Evolutionary conservation across 805 yeast species (phyloP).

Genomic region (Grigorovia jiainica): DNA sequence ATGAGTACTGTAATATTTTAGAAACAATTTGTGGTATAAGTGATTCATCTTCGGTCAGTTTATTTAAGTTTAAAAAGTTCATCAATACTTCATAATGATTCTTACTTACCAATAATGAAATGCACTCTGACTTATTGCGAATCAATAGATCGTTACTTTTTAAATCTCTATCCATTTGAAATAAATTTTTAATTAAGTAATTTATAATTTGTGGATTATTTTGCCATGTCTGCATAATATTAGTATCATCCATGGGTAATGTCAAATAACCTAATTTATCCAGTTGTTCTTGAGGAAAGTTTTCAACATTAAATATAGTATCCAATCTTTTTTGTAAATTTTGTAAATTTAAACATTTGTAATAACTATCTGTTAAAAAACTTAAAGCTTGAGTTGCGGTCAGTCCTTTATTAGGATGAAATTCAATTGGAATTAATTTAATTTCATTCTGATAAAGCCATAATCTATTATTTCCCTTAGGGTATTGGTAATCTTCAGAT

Average conservation of each 20-base stretch:
- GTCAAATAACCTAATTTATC: slow-evolving; percentile 14
- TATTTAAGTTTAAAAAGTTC: too few species aligned
- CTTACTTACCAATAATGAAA: too few species aligned
- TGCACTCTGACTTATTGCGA: too few species aligned
- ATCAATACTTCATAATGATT: too few species aligned
- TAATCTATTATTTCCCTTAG: slow-evolving; percentile 36
- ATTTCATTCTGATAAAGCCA: slow-evolving; percentile 41
- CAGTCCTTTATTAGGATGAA: slow-evolving; percentile 28
- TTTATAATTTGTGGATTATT: slow-evolving; percentile 14
- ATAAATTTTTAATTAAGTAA: slow-evolving; percentile 12
- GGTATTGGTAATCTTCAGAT: slow-evolving; percentile 37
- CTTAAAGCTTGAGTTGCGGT: slow-evolving; percentile 32
- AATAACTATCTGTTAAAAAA: slow-evolving; percentile 32
- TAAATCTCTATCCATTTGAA: too few species aligned
- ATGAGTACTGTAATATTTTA: too few species aligned
- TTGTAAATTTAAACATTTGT: slow-evolving; percentile 25
- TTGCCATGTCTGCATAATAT: slow-evolving; percentile 7
- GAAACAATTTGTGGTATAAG: too few species aligned
- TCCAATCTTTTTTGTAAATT: slow-evolving; percentile 16
- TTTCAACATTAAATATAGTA: slow-evolving; percentile 6
- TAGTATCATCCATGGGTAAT: slow-evolving; percentile 11
- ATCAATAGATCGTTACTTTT: too few species aligned
- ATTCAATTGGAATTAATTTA: slow-evolving; percentile 33
- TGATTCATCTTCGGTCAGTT: too few species aligned
- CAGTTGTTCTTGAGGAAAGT: slow-evolving; percentile 25